Conservation (phyloP, 805 yeast genomes). For the Scheffersomyces stipitis region DNA sequence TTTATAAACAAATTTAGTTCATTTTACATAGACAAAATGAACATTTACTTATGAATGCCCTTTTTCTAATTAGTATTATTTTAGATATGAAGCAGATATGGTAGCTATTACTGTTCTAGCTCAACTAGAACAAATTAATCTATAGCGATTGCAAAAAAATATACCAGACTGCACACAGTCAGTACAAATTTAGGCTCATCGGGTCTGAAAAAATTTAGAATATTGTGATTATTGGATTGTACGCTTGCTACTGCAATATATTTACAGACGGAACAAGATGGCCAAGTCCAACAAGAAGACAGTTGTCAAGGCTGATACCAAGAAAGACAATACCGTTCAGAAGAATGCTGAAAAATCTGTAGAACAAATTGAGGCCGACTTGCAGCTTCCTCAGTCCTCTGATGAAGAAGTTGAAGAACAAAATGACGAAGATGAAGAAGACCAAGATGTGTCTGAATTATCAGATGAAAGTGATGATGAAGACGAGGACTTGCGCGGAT, state of each 20-base stretch:
- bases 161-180: no score
- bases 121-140: no score
- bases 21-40: not conserved
- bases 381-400: conserved; percentile 15
- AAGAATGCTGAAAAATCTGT: conserved; percentile 19
- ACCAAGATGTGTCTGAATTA: conserved; percentile 21
- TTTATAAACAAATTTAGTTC: not conserved
- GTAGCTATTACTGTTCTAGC: no score
- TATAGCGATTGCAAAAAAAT: no score
- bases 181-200: no score
- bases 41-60: no score
- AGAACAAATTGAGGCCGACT: conserved; percentile 21
- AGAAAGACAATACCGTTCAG: not conserved
- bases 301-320: not conserved
- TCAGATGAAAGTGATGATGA: conserved; percentile 25
- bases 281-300: not conserved
- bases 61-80: no score
- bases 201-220: not conserved
- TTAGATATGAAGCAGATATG: no score
- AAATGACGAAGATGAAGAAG: conserved; percentile 16
- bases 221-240: no score
- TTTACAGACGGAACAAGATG: not conserved
- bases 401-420: conserved; percentile 13
- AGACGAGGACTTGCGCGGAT: conserved; percentile 23
- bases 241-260: not conserved